Percentiles rank a stretch among this genome's conserved stretches.
These are phyloP conservation scores for Silybum marianum DNA, from an alignment of 129 eudicot genomes.

Conservation along the genomic window DNA sequence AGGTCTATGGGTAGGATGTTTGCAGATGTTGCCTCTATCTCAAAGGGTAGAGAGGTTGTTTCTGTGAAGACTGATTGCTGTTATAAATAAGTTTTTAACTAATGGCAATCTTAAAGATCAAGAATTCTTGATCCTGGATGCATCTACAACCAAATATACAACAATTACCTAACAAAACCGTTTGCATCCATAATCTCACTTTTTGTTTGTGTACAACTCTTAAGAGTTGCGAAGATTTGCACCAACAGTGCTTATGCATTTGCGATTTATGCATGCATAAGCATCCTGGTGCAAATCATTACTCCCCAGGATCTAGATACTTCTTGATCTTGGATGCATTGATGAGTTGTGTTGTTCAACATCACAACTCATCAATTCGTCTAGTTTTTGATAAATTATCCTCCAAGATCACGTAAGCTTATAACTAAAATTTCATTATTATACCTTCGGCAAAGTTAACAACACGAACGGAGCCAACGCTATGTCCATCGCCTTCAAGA, in stretches of 20 bases:
- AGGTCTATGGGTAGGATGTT: neutral
- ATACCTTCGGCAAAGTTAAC: constrained; percentile 68
- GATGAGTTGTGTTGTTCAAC: neutral
- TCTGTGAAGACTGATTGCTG: too few species aligned
- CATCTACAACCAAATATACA: neutral
- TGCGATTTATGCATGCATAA: neutral
- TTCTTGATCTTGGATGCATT: neutral
- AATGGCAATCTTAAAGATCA: neutral
- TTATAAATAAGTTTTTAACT: neutral
- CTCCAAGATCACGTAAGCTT: neutral
- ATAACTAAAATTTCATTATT: neutral
- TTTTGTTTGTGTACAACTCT: neutral
- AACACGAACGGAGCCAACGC: constrained; percentile 72
- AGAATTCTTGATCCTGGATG: neutral
- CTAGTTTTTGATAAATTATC: neutral
- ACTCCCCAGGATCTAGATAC: neutral
- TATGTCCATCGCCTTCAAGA: constrained; percentile 76
- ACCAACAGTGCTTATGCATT: neutral
- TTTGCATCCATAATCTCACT: neutral
- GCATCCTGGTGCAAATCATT: neutral
- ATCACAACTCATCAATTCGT: neutral
- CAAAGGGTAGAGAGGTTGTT: neutral
- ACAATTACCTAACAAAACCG: too few species aligned
- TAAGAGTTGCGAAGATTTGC: neutral
- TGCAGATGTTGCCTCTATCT: neutral